A percentile compares a stretch with the other conserved stretches of the same genome.
Conservation (phyloP, 306 rosid species). For the Vigna trinervia region DNA sequence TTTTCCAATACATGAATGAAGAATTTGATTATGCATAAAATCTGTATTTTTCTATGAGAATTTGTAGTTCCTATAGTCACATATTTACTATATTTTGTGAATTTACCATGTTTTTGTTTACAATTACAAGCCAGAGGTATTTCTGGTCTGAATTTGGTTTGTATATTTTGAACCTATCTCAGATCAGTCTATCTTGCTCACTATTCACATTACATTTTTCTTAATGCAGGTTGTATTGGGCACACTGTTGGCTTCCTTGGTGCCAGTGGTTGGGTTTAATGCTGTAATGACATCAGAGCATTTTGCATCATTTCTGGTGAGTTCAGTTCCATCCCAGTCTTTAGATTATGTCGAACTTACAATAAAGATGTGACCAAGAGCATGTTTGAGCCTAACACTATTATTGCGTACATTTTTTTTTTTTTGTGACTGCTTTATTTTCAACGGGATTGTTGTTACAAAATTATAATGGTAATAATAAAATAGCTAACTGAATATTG, state of each 20-base stretch:
- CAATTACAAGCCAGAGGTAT: slow-evolving; percentile 25
- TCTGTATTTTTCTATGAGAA: slow-evolving; percentile 23
- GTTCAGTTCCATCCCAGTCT: slow-evolving; percentile 49
- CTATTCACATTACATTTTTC: slow-evolving; percentile 43
- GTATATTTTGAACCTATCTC: slow-evolving; percentile 19
- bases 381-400: slow-evolving; percentile 4
- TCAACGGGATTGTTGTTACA: background rate
- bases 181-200: slow-evolving; percentile 37
- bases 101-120: background rate
- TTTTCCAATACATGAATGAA: background rate
- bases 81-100: background rate
- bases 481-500: slow-evolving; percentile 1
- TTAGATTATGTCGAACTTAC: slow-evolving; percentile 29
- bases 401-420: slow-evolving; percentile 6
- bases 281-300: slow-evolving; percentile 99
- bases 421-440: slow-evolving; percentile 9
- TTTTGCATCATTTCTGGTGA: slow-evolving; percentile 96
- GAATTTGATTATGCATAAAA: slow-evolving; percentile 5
- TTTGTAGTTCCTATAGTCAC: slow-evolving; percentile 19
- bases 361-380: slow-evolving; percentile 1
- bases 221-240: slow-evolving; percentile 84
- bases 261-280: slow-evolving; percentile 98
- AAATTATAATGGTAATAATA: background rate
- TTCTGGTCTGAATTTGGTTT: slow-evolving; percentile 30
- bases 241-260: slow-evolving; percentile 89